Evolutionary conservation across 2,329 filamentous ascomycete genomes (phyloP).

Genomic region (Fusarium drepaniforme): DNA sequence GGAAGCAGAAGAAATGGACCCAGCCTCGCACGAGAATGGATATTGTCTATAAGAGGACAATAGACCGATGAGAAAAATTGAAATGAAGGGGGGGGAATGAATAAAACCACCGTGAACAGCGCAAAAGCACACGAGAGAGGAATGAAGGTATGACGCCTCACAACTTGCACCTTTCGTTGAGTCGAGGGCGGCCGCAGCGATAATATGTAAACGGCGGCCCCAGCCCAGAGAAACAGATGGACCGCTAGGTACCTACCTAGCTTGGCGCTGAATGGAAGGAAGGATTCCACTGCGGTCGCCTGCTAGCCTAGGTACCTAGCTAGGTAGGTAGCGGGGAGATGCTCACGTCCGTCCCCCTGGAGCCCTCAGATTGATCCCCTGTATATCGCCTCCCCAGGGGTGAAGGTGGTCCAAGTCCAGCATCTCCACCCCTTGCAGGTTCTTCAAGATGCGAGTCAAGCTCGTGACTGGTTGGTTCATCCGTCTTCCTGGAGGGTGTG

Average conservation of each 20-base stretch:
- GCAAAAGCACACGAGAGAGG: slow-evolving; percentile 19
- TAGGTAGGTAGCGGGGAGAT: background rate
- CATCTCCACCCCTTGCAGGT: slow-evolving; percentile 18
- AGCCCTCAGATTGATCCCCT: background rate
- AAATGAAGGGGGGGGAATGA: slow-evolving; percentile 5
- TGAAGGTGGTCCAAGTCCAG: no score
- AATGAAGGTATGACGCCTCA: slow-evolving; percentile 30
- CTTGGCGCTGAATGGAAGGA: slow-evolving; percentile 13
- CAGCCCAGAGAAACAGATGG: background rate
- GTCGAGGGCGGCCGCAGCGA: slow-evolving; percentile 38
- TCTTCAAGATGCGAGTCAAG: slow-evolving; percentile 19
- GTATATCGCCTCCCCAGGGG: background rate
- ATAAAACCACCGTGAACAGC: slow-evolving; percentile 30
- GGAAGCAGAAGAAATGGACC: slow-evolving; percentile 10
- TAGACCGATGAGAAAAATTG: background rate
- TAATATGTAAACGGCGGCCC: slow-evolving; percentile 39
- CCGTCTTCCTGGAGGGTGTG: slow-evolving; percentile 7
- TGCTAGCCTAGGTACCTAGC: background rate
- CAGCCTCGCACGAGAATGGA: slow-evolving; percentile 34
- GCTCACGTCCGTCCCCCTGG: slow-evolving; percentile 7
- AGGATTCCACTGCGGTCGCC: background rate
- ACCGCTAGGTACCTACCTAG: background rate
- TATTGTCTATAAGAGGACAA: slow-evolving; percentile 20
- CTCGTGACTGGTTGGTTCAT: slow-evolving; percentile 21
- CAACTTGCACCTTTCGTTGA: slow-evolving; percentile 7